These are phyloP conservation scores for Maudiozyma bulderi DNA, from an alignment of 805 yeast species.

Conservation along the genomic window DNA sequence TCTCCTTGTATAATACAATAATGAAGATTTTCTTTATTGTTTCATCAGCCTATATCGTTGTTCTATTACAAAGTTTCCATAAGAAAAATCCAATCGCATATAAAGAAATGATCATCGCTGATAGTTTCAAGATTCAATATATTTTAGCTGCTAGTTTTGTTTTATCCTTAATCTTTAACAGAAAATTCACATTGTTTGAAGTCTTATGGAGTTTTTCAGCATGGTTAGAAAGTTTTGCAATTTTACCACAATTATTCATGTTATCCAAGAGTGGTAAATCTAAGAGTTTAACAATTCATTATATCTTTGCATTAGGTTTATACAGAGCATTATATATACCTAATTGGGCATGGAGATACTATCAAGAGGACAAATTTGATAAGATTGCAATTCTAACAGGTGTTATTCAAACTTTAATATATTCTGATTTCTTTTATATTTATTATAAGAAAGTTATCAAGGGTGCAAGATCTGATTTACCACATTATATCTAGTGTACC, in stretches of 20 bases:
- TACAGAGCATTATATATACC: conserved; percentile 87
- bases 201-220: conserved; percentile 79
- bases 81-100: conserved; percentile 41
- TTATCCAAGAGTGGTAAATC: conserved; percentile 85
- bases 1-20: conserved; percentile 62
- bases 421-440: conserved; percentile 92
- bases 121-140: conserved; percentile 67
- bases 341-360: conserved; percentile 88
- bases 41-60: conserved; percentile 65
- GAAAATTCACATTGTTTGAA: conserved; percentile 52
- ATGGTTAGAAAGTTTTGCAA: conserved; percentile 90
- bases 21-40: conserved; percentile 78
- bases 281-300: conserved; percentile 78
- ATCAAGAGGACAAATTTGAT: conserved; percentile 50
- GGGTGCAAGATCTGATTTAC: conserved; percentile 69
- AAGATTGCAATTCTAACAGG: conserved; percentile 70
- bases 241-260: conserved; percentile 86
- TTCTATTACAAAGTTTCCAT: conserved; percentile 44
- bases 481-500: conserved; percentile 25
- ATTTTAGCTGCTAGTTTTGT: conserved; percentile 54
- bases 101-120: conserved; percentile 50
- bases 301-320: conserved; percentile 85
- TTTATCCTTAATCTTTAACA: conserved; percentile 53
- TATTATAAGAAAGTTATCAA: conserved; percentile 76
- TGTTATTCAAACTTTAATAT: conserved; percentile 71